Base-by-base conservation (phyloP, 2,329 filamentous ascomycete species). In the Colletotrichum simmondsii region DNA sequence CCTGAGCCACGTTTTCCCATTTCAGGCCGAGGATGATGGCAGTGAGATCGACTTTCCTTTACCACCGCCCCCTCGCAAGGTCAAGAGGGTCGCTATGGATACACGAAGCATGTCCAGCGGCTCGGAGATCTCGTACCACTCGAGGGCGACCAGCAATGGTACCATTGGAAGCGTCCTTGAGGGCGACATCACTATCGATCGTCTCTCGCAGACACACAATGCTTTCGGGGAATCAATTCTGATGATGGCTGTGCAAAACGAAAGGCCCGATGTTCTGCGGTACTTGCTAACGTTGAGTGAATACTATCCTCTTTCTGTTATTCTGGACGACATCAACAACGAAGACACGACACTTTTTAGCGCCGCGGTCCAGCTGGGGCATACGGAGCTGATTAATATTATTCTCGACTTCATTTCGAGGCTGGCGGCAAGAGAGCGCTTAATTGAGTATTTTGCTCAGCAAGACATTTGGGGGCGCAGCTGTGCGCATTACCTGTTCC, bases 401-500 rank as follows among this genome's bases (percentile, higher is more conserved):
- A 85, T 98, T 4, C 85, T 98, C 12, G 88, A 93, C 68, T 94
- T 92, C 79, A 83, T 98, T 32, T 87, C 92, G 75, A 85, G 87
- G 65, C 86, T 85, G 66, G 86, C 86, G 46, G 87, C 89, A 22
- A 85, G 90, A 65, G 83, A 86, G 19, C 86, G 89, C 61, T 82
- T 97, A 35, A 81, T 85, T 56, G 84, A 86, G 7, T 98, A 99
- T 79, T 83, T 98, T 60, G 87, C 90, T 4, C 87, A 89, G 73
- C 93, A 96, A 78, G 97, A 99, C 79, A 91, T 89, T 49, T 93
- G 95, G 85, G 97, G 96, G 26, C 92, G 97, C 77, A 97, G 95
- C 74, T 90, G 94, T 65, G 97, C 93, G n/a, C 97, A 99, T 82
- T 99, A 99, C 81, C 87, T 99, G 19, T 99, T 99, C 84, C 94